Conservation (phyloP, 495 filamentous ascomycete species). For the Terfezia boudieri region DNA sequence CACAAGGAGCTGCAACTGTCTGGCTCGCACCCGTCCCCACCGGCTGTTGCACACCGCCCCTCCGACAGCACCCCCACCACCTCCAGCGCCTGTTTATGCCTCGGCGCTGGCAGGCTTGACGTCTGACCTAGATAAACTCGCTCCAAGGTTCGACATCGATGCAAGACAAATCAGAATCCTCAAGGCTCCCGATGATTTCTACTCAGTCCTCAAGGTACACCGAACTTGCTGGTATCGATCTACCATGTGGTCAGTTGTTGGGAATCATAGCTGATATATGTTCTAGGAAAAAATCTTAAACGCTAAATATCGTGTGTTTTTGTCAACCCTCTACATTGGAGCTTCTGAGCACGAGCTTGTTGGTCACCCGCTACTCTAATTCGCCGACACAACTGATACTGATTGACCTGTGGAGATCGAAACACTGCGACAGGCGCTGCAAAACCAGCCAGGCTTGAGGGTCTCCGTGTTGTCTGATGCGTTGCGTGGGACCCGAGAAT, state of each 20-base stretch:
- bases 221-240: neutral
- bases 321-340: conserved; percentile 90
- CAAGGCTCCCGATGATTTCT: conserved; percentile 62
- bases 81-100: conserved; percentile 17
- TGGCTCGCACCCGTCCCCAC: neutral
- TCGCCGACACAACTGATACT: conserved; percentile 2
- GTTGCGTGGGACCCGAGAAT: conserved; percentile 75
- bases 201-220: conserved; percentile 59
- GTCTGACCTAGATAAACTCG: conserved; percentile 65
- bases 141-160: conserved; percentile 66
- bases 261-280: conserved; percentile 10
- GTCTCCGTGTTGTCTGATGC: conserved; percentile 88
- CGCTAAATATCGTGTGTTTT: conserved; percentile 58
- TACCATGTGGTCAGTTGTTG: neutral
- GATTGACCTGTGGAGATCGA: conserved; percentile 32
- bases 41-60: conserved; percentile 20
- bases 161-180: conserved; percentile 65
- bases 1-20: neutral
- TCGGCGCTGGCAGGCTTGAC: conserved; percentile 44
- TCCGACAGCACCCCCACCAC: conserved; percentile 13
- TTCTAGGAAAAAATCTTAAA: conserved; percentile 51
- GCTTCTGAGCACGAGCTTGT: conserved; percentile 80
- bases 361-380: conserved; percentile 7
- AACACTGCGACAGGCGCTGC: conserved; percentile 53
- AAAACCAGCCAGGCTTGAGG: conserved; percentile 47